Base-by-base conservation (phyloP, 1,284 basidiomycete species). In the Paramarasmius palmivorus region DNA sequence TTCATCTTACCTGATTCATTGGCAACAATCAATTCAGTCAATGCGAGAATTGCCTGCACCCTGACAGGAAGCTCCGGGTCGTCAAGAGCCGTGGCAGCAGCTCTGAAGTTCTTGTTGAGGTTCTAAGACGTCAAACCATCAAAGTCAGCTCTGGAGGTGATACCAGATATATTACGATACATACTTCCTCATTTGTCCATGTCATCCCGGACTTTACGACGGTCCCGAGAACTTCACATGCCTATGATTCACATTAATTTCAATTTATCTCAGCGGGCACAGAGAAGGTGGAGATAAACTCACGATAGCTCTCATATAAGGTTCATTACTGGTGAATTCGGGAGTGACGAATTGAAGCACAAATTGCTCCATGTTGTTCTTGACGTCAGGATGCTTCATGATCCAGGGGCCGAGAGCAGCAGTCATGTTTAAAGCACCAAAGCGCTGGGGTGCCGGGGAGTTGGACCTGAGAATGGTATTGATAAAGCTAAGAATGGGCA, bases 61-160 rank as follows among this genome's bases (percentile, higher is more conserved):
- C 88, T 84, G 9, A 95, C 92, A 0, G 93, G 92, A 47, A 95
- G 76, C 63, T 92, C 88, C 0, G 81, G 63, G 62, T 95, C 92
- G 58, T 90, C 85, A 35, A 93, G 72, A 3, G 78, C 79, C 26
- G 71, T 66, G 17, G 82, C 81, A 22, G 89, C 76, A 1, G 82
- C 83, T 44, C 76, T 75, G 68, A 88, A 89, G 61, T 87, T 83
- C 25, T 70, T 72, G 56, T 77, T 79, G 58, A 93, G 68, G 59
- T 83, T 78, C 85, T 92, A 32, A 32, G 19, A 32, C 12, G 9
- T 10, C 25, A 9, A 19, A n/a, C 12, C 29, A 32, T 14, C 9
- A 17, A 17, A 14, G 29, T 26, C 44, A n/a, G 25, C 10, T 29
- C 1, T 7, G n/a, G 4, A n/a, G 15, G 25, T n/a, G 12, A 46